Evolutionary conservation across 805 yeast species (phyloP), one percentile per base, ranked within the genome.

Genomic region (Brettanomyces custersianus): DNA sequence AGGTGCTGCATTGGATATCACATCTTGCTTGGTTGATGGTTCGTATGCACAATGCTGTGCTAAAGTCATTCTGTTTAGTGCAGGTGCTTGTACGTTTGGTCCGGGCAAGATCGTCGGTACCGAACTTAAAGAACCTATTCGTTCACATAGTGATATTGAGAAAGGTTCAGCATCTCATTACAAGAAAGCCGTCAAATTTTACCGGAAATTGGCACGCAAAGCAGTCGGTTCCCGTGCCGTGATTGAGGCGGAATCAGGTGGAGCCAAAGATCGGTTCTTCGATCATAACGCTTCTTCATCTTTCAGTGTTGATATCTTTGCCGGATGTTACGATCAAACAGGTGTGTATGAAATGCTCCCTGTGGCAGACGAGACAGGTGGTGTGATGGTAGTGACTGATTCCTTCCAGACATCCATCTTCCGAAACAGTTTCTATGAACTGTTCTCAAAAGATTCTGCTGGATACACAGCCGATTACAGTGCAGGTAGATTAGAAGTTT

Each of bases 91-190:
- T 57, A 92, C 98, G 31, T 77, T 82, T 54, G 82, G 81, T 31
- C 97, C 99, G 10, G 99, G 99, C 49, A 66, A 84, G 56, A 86
- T 92, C 46, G 99, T 92, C 20, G 85, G 90, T 31, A 77, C 80
- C 18, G 92, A 87, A 58, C 71, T 92, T 57, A 83, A 84, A 56
- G 98, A 92, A 61, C 96, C 98, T 33, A 82, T 92, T 49, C 77
- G 99, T 67, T 92, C 98, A 7, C 99, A 92, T 62, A 85, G 83
- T 52, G 98, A 92, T 57, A 84, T 92, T 46, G 97, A 92, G 58
- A 79, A 87, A 46, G 96, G 90, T 50, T 61, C 71, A 34, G 94
- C 95, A 38, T 80, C 80, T 53, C 95, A 87, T 57, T 84, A 77
- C 64, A 80, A 83, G 52, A 84, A 83, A 57, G 94, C 96, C 8